A percentile compares a stretch with the other conserved stretches of the same genome.
Evolutionary conservation across 257 asterid genomes (phyloP).

Genomic region (Scutellaria minor): DNA sequence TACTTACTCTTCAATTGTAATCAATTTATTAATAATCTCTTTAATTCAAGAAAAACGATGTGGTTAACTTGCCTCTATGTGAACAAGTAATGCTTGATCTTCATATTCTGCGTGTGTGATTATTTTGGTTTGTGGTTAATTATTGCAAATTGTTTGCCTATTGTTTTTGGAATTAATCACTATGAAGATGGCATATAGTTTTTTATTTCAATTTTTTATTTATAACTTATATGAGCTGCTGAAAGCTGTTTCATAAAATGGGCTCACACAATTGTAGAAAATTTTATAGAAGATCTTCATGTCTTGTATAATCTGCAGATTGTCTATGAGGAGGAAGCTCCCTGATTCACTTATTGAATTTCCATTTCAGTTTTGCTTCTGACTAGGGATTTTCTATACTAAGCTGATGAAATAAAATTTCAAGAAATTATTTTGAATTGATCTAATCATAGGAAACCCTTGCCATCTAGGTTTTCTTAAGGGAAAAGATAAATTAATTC

Average conservation of each 20-base stretch:
- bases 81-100: not conserved
- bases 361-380: not conserved
- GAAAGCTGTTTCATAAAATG: too few relatives aligned
- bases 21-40: not conserved
- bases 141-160: not conserved
- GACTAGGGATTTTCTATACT: not conserved
- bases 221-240: too few relatives aligned
- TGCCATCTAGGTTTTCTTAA: not conserved
- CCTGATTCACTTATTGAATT: not conserved
- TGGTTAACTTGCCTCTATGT: not conserved
- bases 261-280: too few relatives aligned
- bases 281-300: not conserved
- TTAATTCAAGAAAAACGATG: constrained; percentile 8
- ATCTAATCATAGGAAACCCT: not conserved
- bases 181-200: not conserved
- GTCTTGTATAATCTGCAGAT: not conserved
- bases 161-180: not conserved
- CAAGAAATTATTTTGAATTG: not conserved
- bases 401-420: not conserved
- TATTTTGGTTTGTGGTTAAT: not conserved
- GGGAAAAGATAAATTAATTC: not conserved
- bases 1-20: not conserved
- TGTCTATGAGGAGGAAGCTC: constrained; percentile 5
- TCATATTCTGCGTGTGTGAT: not conserved
- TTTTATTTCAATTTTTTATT: not conserved